These are phyloP conservation scores for Clonostachys solani DNA, from an alignment of 2,329 filamentous ascomycete species.

Conservation along the genomic window DNA sequence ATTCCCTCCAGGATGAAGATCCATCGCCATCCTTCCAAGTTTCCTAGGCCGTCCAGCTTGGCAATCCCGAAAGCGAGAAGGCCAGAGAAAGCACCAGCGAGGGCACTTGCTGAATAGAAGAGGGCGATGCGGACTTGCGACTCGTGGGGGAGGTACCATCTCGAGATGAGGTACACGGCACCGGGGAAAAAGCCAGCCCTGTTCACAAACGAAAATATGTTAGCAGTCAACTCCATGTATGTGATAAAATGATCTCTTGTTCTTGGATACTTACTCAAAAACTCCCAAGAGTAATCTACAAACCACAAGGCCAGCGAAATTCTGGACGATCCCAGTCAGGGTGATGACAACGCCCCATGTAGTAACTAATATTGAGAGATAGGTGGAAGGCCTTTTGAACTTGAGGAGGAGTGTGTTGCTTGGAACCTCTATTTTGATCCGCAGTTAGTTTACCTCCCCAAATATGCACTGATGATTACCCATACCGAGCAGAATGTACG, in stretches of 20 bases:
- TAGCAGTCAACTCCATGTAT: no score
- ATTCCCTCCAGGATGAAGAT: slow-evolving; percentile 43
- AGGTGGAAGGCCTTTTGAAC: no score
- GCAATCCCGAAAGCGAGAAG: slow-evolving; percentile 66
- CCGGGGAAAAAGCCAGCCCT: slow-evolving; percentile 55
- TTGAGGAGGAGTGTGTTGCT: no score
- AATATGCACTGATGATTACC: no score
- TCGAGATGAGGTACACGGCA: slow-evolving; percentile 52
- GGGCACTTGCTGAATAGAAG: slow-evolving; percentile 78
- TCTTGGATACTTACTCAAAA: slow-evolving; percentile 42
- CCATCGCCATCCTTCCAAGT: slow-evolving; percentile 48
- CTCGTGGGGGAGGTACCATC: slow-evolving; percentile 55
- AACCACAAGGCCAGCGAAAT: slow-evolving; percentile 38
- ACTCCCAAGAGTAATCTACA: slow-evolving; percentile 57
- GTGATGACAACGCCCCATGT: slow-evolving; percentile 38
- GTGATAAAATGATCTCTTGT: no score
- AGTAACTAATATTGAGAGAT: slow-evolving; percentile 15
- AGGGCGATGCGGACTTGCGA: slow-evolving; percentile 57
- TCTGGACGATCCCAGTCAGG: slow-evolving; percentile 44
- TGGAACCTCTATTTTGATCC: neutral
- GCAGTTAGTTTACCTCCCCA: neutral
- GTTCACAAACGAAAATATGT: no score
- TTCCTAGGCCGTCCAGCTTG: slow-evolving; percentile 62
- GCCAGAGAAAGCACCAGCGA: slow-evolving; percentile 75
- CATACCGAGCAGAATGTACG: no score